Percentiles rank a stretch among this genome's conserved stretches.
Conservation (phyloP, 2,329 filamentous ascomycete genomes). For the Trichoderma gracile region DNA sequence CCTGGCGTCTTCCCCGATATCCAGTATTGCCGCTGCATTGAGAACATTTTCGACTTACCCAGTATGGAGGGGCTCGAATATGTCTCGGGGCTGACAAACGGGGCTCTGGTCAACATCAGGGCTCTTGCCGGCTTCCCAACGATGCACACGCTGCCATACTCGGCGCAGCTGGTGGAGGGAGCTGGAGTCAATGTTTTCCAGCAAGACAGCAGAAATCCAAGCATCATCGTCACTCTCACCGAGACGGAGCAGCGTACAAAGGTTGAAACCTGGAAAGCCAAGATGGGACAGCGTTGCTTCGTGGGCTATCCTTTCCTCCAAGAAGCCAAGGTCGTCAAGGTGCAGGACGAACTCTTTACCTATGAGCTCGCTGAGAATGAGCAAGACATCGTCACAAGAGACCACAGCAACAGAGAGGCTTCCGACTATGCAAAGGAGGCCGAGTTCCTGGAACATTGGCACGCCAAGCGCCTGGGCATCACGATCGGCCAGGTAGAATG, state of each 20-base stretch:
- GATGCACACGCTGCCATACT: slow-evolving; percentile 80
- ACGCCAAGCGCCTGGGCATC: slow-evolving; percentile 88
- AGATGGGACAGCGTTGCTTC: slow-evolving; percentile 82
- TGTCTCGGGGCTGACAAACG: slow-evolving; percentile 78
- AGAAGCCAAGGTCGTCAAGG: slow-evolving; percentile 84
- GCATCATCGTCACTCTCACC: slow-evolving; percentile 84
- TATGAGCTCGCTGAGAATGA: slow-evolving; percentile 71
- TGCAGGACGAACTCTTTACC: slow-evolving; percentile 91
- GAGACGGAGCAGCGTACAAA: slow-evolving; percentile 72
- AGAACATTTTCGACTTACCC: slow-evolving; percentile 95
- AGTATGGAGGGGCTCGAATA: slow-evolving; percentile 87
- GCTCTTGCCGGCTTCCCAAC: slow-evolving; percentile 95
- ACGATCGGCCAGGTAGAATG: slow-evolving; percentile 85
- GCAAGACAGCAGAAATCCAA: slow-evolving; percentile 93
- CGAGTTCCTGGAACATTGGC: slow-evolving; percentile 77
- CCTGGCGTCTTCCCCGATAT: slow-evolving; percentile 90
- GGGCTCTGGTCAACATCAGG: slow-evolving; percentile 75
- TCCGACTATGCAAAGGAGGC: slow-evolving; percentile 84
- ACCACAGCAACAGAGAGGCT: slow-evolving; percentile 75
- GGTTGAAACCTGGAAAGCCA: slow-evolving; percentile 70
- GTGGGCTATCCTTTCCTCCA: slow-evolving; percentile 95
- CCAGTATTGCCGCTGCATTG: slow-evolving; percentile 81
- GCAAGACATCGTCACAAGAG: slow-evolving; percentile 63
- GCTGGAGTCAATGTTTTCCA: slow-evolving; percentile 96
- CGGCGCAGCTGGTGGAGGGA: slow-evolving; percentile 66